Base-by-base conservation (phyloP, 371 early-diverging fungal genomes). In the Mortierella sp. region DNA sequence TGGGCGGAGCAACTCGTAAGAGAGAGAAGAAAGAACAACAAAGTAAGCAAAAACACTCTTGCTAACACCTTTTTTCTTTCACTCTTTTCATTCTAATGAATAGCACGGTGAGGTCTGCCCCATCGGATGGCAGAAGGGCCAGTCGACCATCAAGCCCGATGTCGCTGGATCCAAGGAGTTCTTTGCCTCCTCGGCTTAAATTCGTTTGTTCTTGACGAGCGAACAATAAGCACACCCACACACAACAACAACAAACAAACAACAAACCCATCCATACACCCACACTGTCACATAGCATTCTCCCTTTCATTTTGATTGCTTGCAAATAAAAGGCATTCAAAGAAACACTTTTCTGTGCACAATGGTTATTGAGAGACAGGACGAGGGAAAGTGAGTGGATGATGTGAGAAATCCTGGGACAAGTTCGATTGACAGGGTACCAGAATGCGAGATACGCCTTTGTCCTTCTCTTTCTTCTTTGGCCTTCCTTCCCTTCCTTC, bases 71-170 rank as follows among this genome's bases (percentile, higher is more conserved):
- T 64, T 48, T 53, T 55, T 48, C 43, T 55, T 28, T 64, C 34
- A 8, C 24, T 48, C 24, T 61, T 50, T 16, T 37, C 46, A 19
- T 16, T 13, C 1, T 26, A 31, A 21, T 64, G 40, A 26, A 53
- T 84, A 84, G 90, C 88, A 95, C 89, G 97, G 97, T 79, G 92
- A 93, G 88, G 94, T 93, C 72, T 97, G 97, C 94, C 97, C 98
- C 72, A 96, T 94, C 69, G 94, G 94, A 91, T 98, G 98, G 98
- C 88, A 90, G 81, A 93, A 93, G 88, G 98, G 97, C 76, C 88
- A 84, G 67, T 88, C 89, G 82, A 90, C 93, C 77, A 91, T 92
- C 82, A 92, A 91, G 88, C 93, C 96, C 55, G 94, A 93, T 83
- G 92, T 93, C 50, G 80, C 88, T 74, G 88, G 92, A 77, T 93